These are phyloP conservation scores for Acer campestre DNA, from an alignment of 345 rosid species.

Conservation along the genomic window DNA sequence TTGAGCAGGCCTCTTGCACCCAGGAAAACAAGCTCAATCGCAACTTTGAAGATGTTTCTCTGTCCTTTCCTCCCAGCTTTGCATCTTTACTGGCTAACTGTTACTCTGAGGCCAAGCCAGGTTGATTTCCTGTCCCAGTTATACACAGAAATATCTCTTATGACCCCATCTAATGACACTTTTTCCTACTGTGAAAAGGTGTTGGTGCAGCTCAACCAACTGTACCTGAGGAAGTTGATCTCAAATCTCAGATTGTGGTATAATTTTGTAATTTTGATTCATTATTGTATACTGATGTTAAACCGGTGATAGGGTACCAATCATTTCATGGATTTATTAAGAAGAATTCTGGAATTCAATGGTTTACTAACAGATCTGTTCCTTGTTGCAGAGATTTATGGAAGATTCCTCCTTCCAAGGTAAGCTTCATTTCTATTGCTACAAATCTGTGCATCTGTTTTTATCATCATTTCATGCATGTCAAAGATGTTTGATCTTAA, in stretches of 20 bases:
- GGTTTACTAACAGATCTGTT: slow-evolving; percentile 20
- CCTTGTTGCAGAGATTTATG: slow-evolving; percentile 67
- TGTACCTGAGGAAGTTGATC: slow-evolving; percentile 41
- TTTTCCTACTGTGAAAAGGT: slow-evolving; percentile 18
- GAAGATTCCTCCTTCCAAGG: slow-evolving; percentile 90
- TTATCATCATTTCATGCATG: neutral
- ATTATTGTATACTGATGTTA: neutral
- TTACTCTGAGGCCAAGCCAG: slow-evolving; percentile 49
- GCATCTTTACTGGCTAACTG: slow-evolving; percentile 63
- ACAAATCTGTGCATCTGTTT: neutral
- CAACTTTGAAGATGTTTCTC: slow-evolving; percentile 27
- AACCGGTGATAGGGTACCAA: neutral
- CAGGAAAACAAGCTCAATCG: slow-evolving; percentile 32
- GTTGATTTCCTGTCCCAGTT: slow-evolving; percentile 33
- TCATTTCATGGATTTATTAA: neutral
- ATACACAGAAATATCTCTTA: slow-evolving; percentile 9
- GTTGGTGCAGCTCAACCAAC: slow-evolving; percentile 40
- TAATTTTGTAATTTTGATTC: neutral
- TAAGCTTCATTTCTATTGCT: slow-evolving; percentile 30
- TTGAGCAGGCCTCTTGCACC: slow-evolving; percentile 36
- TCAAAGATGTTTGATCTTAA: neutral
- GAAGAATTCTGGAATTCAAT: slow-evolving; percentile 18
- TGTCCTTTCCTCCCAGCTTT: slow-evolving; percentile 78
- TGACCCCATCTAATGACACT: slow-evolving; percentile 19
- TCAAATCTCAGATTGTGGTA: slow-evolving; percentile 83